Base-by-base conservation (phyloP, 176 grass and related monocot genomes). In the Oryza longistaminata region DNA sequence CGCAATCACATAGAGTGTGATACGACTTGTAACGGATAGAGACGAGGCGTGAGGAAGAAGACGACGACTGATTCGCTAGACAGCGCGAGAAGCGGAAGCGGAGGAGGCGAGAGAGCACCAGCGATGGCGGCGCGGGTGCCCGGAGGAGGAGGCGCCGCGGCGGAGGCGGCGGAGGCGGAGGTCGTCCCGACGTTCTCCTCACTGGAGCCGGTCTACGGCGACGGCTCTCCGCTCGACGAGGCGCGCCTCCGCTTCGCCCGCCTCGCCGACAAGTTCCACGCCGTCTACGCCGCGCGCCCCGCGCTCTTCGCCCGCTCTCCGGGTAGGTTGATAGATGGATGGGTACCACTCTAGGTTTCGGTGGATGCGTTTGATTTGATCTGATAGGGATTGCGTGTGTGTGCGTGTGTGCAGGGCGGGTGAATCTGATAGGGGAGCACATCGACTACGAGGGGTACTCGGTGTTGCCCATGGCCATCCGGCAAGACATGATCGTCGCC, bases 361-460 rank as follows among this genome's bases (percentile, higher is more conserved):
- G n/a, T 52, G 16, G 52, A 21, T 25, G 58, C 42, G 19, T 2
- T 10, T 13, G 16, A 5, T 19, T 15, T 75, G 76, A 73, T 85
- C 50, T 72, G 0, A 17, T 13, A 7, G 6, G 16, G 19, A 15
- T 29, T 31, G 22, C 37, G 83, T 21, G 43, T 74, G 37, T 0
- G 42, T 43, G 35, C 1, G 35, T 6, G 35, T 6, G 35, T 37
- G 82, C 64, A 98, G 96, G 96, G 71, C 85, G 96, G 86, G 96
- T 99, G 73, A 99, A 99, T 75, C 84, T 99, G 26, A 99, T 99
- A 31, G 93, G 96, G 55, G 96, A 99, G 89, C 96, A 99, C 83
- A 99, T 99, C 68, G 96, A 99, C 81, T 94, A 94, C 80, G 93
- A 99, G 87, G 96, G 96, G 2, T 96, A 99, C 86, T 94, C 96